Evolutionary conservation across 2,329 filamentous ascomycete genomes (phyloP), one percentile per base, ranked within the genome.

Genomic region (Cladosporium austrohemisphaericum): DNA sequence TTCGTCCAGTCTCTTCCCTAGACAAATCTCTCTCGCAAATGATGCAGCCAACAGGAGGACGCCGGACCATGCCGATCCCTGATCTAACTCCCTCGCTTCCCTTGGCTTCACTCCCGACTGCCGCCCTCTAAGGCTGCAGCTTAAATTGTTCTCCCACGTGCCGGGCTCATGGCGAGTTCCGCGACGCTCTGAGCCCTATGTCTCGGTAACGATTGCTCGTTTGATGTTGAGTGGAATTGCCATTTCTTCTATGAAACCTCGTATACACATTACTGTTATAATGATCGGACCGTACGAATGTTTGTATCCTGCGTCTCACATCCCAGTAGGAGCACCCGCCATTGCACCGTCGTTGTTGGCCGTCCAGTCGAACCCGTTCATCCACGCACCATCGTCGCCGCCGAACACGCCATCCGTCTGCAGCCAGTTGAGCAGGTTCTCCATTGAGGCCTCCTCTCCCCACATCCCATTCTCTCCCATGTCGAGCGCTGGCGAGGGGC

Each of bases 351-450:
- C 33, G 18, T 25, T 37, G 13, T 28, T 33, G 10, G 14, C 44
- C 11, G 32, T 11, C 44, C 44, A 47, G 16, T 47, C 44, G 11
- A 47, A 16, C 6, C 44, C 44, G 38, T 38, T 47, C 33, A 47
- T 28, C 44, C 44, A 47, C 9, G 26, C 26, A 6, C 28, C 28
- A n/a, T 22, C 28, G 11, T 31, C 19, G 7, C 16, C 10, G 16
- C 19, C 40, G 23, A 43, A 43, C 7, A 32, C 40, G 2, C 38
- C 32, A 14, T 47, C 44, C 6, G 25, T 25, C 13, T 47, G 44
- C 25, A 47, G 8, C 44, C 44, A 47, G 13, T 36, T 18, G 18
- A 47, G 31, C 33, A 37, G 25, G 25, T 47, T 47, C 44, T 47
- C 44, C 33, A 47, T 14, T 2, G 33, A 38, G 2, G 38, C 16